phyloP scores from a whole-genome alignment of 1,139 yeast genomes.

The Geotrichum klebahnii region DNA sequence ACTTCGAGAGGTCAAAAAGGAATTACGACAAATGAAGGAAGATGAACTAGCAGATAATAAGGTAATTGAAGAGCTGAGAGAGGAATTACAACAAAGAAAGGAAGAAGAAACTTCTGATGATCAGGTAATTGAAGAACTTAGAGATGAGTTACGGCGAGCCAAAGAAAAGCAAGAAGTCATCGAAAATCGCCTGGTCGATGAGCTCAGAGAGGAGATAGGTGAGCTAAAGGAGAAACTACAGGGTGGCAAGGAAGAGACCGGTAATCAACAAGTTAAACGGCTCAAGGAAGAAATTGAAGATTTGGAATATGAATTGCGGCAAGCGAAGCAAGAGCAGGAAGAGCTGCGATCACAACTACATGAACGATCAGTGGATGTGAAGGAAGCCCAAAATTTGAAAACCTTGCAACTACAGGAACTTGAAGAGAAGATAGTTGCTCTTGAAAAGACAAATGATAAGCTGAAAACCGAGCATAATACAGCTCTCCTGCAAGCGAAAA shows the following conservation, averaged over 20 bases:
- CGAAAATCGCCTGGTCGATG: neutral
- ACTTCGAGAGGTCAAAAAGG: too few species aligned
- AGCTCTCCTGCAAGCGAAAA: neutral
- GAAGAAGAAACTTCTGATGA: conserved; percentile 26
- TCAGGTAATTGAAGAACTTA: conserved; percentile 26
- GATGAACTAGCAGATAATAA: too few species aligned
- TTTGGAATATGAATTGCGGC: conserved; percentile 27
- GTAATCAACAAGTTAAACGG: conserved; percentile 9
- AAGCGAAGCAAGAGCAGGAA: conserved; percentile 21
- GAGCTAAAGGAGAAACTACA: conserved; percentile 8
- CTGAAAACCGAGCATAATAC: neutral
- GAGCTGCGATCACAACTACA: neutral
- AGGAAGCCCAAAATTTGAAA: neutral
- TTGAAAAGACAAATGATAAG: neutral
- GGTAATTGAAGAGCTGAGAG: too few species aligned
- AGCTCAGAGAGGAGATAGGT: conserved; percentile 10
- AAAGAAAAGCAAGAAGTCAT: conserved; percentile 18
- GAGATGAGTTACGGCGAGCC: conserved; percentile 26
- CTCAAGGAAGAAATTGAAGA: conserved; percentile 23
- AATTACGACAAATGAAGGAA: too few species aligned
- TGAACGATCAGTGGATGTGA: conserved; percentile 1
- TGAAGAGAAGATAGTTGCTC: conserved; percentile 1
- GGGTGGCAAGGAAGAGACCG: neutral
- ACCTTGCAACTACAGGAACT: neutral
- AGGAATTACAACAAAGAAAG: conserved; percentile 26